Evolutionary conservation across 352 stramenopile species (phyloP), one percentile per base, ranked within the genome.

Genomic region (Phytophthora constricta): DNA sequence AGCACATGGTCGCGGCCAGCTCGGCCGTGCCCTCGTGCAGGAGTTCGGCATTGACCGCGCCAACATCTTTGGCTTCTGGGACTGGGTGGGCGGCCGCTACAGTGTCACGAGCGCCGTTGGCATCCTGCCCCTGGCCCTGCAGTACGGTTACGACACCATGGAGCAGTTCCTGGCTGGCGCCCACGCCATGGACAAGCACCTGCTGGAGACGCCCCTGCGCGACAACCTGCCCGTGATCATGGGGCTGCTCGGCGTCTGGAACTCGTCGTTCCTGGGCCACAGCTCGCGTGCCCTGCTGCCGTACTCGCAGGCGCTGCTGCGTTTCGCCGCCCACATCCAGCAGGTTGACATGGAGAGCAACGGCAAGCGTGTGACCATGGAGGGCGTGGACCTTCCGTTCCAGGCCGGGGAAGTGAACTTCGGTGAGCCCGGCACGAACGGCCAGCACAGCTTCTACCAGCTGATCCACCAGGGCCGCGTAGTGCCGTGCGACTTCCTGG

Each of bases 331-430:
- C 2, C 93, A 99, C 81, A 98, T 99, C 69, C 97, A 99, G 82
- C 95, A 98, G 74, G 94, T 99, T 31, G 97, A 99, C 79, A 99
- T 99, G 97, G 97, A 99, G 80, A 97, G 82, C 76, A 99, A 99
- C 80, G 98, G 98, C 39, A 99, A 99, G 91, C 86, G 96, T 45
- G 97, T 99, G 52, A 93, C 84, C 5, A 72, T 98, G 41, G 96
- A 99, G 72, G 97, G 98, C 28, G 87, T 91, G 4, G 84, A 92
- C 37, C 80, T 99, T 16, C 83, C 91, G 33, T 99, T 99, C 80
- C 76, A 93, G 53, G 87, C 92, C 3, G 98, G 97, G 34, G 97
- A 99, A 69, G 83, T 98, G 68, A 96, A 98, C 81, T 99, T 99
- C 75, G 98, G 97, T 47, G 97, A 99, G 79, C 93, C 97, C 13